Evolutionary conservation across 2,329 filamentous ascomycete species (phyloP), one percentile per base, ranked within the genome.

Genomic region (Trichoderma endophyticum): DNA sequence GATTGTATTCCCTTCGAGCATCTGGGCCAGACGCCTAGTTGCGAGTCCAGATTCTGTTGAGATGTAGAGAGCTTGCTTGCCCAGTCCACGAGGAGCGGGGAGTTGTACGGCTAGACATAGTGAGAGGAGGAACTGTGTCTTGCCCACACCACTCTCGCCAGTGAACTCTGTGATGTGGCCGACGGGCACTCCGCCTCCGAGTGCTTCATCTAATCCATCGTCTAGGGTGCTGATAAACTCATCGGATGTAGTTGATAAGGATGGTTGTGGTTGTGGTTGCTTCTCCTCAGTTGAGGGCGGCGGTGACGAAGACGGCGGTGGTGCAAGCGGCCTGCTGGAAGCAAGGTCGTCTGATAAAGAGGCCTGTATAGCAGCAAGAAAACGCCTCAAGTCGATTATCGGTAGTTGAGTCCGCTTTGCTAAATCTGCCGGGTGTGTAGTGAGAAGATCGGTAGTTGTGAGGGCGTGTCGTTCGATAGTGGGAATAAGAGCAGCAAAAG

Each of bases 111-210:
- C 88, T 39, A 98, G 90, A 59, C 97, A 90, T 32, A 99, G 87
- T 26, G 91, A 91, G 32, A 98, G 88, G 32, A 98, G 90, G 78
- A 98, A 90, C 81, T 99, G 96, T 1, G 96, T 98, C 86, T 99
- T 99, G 78, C 95, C 96, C 75, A 91, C 93, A 77, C 95, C 96
- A 75, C 94, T 97, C 84, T 98, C 96, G 72, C 96, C 96, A 2
- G 94, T 92, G 73, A 99, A 87, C 81, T 99, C 96, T 8, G 93
- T 94, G 78, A 99, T 85, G 81, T 92, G 92, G 61, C 94, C 93
- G 3, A 90, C 87, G 1, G 92, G 92, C 70, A 98, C 88, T 24
- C 96, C 96, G 62, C 95, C 95, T 73, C 88, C 89, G 51, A 98
- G 86, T 3, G 82, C 83, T 9, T 79, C 80, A 75, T 99, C 95